Evolutionary conservation across 2,329 filamentous ascomycete genomes (phyloP).

Genomic region (Oidium heveae): DNA sequence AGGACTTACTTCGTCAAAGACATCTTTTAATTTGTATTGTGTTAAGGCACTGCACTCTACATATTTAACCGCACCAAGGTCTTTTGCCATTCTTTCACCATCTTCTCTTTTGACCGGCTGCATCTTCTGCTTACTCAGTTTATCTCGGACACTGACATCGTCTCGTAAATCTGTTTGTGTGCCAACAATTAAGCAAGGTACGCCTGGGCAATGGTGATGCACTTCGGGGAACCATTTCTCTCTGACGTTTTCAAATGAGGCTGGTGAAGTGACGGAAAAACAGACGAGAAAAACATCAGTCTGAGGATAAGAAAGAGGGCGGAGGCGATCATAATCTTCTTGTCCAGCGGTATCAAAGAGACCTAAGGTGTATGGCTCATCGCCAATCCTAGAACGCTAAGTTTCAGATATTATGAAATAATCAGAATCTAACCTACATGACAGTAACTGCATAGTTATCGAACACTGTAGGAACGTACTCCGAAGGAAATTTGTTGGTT

Average conservation of each 20-base stretch:
- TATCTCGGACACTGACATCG: conserved; percentile 65
- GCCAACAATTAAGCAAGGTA: conserved; percentile 91
- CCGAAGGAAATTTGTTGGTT: conserved; percentile 97
- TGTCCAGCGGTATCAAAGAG: conserved; percentile 97
- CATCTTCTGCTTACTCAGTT: conserved; percentile 93
- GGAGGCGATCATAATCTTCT: conserved; percentile 95
- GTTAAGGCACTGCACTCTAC: conserved; percentile 96
- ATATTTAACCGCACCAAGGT: conserved; percentile 93
- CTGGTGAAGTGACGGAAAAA: conserved; percentile 92
- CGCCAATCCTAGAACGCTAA: conserved; percentile 53
- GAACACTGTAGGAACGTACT: conserved; percentile 98
- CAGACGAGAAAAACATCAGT: conserved; percentile 98
- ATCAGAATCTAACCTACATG: conserved; percentile 45
- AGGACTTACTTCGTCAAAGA: conserved; percentile 72
- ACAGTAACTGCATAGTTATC: conserved; percentile 99
- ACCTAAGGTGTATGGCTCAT: conserved; percentile 91
- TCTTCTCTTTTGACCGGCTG: conserved; percentile 74
- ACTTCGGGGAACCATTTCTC: conserved; percentile 99
- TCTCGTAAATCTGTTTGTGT: conserved; percentile 93
- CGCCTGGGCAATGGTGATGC: conserved; percentile 92
- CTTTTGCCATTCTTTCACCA: conserved; percentile 88
- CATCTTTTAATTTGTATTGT: conserved; percentile 96
- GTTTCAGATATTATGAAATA: not conserved
- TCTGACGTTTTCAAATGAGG: conserved; percentile 95
- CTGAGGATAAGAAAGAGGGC: conserved; percentile 90